These are phyloP conservation scores for Volvox reticuliferus DNA, from an alignment of 139 green algal genomes.

Conservation along the genomic window DNA sequence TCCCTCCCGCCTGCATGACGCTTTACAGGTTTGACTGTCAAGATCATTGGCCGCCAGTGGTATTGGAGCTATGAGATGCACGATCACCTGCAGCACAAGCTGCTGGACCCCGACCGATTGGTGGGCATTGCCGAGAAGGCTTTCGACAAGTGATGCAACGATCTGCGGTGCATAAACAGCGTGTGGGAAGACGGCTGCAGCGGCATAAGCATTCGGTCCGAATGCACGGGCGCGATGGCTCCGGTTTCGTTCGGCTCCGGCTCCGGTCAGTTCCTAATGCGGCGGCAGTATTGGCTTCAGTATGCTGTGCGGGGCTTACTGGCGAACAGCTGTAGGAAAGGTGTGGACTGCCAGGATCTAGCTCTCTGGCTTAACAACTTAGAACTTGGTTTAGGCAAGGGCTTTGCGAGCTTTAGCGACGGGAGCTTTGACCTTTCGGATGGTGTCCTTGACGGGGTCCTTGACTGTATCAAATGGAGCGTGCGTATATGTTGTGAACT, in stretches of 20 bases:
- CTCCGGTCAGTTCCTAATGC: too few relatives aligned
- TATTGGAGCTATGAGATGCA: conserved; percentile 74
- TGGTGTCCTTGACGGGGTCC: too few relatives aligned
- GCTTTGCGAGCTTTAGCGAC: not conserved
- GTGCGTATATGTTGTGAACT: too few relatives aligned
- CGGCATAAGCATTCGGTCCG: too few relatives aligned
- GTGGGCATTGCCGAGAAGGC: conserved; percentile 60
- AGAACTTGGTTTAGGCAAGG: not conserved
- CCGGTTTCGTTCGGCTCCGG: too few relatives aligned
- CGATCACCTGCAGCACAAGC: conserved; percentile 72
- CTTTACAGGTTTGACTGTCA: conserved; percentile 61
- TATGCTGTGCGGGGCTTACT: not conserved
- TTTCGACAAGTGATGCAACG: conserved; percentile 21
- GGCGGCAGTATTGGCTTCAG: too few relatives aligned
- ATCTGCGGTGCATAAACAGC: too few relatives aligned
- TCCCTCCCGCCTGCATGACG: not conserved
- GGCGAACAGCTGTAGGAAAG: too few relatives aligned
- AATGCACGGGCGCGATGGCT: too few relatives aligned
- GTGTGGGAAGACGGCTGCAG: too few relatives aligned
- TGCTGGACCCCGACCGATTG: conserved; percentile 65
- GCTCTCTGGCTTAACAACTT: conserved; percentile 9
- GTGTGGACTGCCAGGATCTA: not conserved
- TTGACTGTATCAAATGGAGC: too few relatives aligned
- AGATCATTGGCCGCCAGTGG: conserved; percentile 70
- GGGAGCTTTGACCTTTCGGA: not conserved